Conservation (phyloP, 257 asterid species). For the Solanum pinnatisectum region DNA sequence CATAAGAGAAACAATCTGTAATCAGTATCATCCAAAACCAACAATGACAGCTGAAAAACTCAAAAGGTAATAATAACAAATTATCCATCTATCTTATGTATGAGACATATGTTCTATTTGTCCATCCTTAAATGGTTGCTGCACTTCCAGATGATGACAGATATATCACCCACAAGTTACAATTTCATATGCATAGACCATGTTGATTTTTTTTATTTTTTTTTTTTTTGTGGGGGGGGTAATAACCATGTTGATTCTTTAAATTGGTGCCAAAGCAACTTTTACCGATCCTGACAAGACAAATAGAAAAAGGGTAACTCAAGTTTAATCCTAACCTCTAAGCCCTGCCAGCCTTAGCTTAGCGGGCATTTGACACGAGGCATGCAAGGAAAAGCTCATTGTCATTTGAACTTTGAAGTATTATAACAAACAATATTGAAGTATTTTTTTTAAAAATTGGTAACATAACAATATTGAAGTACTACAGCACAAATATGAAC, state of each 20-base stretch:
- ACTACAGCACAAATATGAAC: neutral
- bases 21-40: neutral
- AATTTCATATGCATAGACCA: neutral
- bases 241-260: neutral
- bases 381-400: neutral
- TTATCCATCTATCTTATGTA: neutral
- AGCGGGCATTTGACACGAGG: neutral
- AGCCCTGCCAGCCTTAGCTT: neutral
- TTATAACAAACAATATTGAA: neutral
- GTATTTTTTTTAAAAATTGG: neutral
- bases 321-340: neutral
- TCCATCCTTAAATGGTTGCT: neutral
- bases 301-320: neutral
- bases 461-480: neutral
- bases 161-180: neutral
- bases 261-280: neutral
- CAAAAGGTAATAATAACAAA: neutral
- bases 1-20: neutral
- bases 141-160: neutral
- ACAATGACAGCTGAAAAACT: neutral
- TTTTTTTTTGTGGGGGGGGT: neutral
- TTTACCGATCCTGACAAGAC: neutral
- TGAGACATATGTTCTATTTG: neutral
- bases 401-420: neutral
- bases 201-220: too few relatives aligned